These are phyloP conservation scores for Amylostereum areolatum DNA, from an alignment of 1,284 basidiomycete species.

Conservation along the genomic window DNA sequence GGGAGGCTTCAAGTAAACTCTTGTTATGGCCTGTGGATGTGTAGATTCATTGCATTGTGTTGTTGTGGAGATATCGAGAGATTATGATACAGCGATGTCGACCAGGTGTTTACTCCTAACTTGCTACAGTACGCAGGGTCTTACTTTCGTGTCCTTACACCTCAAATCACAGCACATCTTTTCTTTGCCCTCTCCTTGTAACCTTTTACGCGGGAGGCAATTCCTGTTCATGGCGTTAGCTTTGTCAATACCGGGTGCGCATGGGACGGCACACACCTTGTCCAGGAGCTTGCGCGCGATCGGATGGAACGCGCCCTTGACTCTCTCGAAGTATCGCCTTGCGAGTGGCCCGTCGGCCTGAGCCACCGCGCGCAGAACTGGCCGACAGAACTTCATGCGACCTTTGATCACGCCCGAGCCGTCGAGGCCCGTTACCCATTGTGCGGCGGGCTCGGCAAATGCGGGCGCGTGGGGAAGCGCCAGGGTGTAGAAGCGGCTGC, in stretches of 20 bases:
- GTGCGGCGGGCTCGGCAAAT: constrained; percentile 46
- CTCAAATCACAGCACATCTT: no score
- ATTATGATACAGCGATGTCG: no score
- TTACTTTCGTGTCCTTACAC: no score
- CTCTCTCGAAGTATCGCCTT: constrained; percentile 43
- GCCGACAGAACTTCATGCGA: constrained; percentile 81
- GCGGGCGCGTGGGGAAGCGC: constrained; percentile 49
- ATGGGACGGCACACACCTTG: constrained; percentile 42
- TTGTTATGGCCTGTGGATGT: no score
- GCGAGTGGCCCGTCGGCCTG: constrained; percentile 63
- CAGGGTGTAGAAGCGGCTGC: constrained; percentile 65
- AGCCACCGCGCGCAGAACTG: constrained; percentile 48
- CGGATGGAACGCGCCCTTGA: constrained; percentile 65
- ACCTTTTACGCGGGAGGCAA: no score
- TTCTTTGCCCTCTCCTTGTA: no score
- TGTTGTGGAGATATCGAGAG: no score
- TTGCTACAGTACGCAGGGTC: no score
- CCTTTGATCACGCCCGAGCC: constrained; percentile 59
- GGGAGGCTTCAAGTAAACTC: constrained; percentile 71
- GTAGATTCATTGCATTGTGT: no score
- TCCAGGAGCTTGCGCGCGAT: constrained; percentile 71
- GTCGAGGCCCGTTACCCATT: constrained; percentile 67
- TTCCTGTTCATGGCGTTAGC: not conserved
- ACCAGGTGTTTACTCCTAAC: no score
- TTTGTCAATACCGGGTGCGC: not conserved